phyloP scores from a whole-genome alignment of 768 basidiomycete genomes.

The Leccinum pellstonianum region DNA sequence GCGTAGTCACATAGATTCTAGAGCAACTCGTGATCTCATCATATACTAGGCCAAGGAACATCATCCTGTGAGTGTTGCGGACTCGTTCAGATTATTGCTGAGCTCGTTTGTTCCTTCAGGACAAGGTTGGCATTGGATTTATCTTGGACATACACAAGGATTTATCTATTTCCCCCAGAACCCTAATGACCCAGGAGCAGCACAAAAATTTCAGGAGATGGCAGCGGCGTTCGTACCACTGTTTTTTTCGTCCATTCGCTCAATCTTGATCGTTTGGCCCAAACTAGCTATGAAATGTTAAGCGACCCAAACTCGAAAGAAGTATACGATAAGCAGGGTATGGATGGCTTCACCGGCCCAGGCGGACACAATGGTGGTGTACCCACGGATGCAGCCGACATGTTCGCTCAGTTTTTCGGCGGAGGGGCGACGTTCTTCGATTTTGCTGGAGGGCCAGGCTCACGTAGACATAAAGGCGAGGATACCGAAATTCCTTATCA shows the following conservation, averaged over 20 bases:
- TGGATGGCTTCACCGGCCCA: conserved; percentile 60
- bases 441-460: conserved; percentile 54
- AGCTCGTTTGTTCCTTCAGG: conserved; percentile 41
- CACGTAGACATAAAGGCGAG: conserved; percentile 57
- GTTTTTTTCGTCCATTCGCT: background rate
- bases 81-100: conserved; percentile 2
- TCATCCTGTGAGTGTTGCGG: conserved; percentile 65
- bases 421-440: conserved; percentile 60
- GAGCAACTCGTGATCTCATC: conserved; percentile 13
- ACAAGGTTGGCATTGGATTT: conserved; percentile 51
- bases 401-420: conserved; percentile 76
- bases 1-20: conserved; percentile 20
- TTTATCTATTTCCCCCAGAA: conserved; percentile 48
- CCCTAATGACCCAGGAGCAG: conserved; percentile 82
- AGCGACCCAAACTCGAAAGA: conserved; percentile 66
- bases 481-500: conserved; percentile 78
- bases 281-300: conserved; percentile 75
- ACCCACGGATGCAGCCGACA: conserved; percentile 52
- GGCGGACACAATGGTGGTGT: conserved; percentile 47
- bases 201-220: conserved; percentile 84
- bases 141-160: background rate
- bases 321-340: conserved; percentile 71
- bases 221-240: conserved; percentile 69
- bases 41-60: conserved; percentile 75
- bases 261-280: conserved; percentile 11